phyloP scores from a whole-genome alignment of 2,329 filamentous ascomycete species.

The Metarhizium album region DNA sequence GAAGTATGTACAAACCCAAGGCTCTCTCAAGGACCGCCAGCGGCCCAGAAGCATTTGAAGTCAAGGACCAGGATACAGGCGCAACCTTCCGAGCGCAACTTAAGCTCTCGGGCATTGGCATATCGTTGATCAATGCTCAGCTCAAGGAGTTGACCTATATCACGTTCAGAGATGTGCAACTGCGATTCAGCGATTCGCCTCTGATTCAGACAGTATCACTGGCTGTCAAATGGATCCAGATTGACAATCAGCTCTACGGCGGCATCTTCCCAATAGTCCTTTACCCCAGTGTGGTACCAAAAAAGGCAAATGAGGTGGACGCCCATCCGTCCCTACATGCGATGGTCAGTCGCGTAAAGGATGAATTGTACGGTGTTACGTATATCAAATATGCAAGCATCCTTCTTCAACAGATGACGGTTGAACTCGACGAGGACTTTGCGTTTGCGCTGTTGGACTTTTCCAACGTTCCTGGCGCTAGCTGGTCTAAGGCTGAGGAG shows the following conservation, averaged over 20 bases:
- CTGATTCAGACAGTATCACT: conserved; percentile 86
- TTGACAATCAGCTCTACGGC: conserved; percentile 96
- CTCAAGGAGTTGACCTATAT: conserved; percentile 87
- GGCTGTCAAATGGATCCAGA: conserved; percentile 96
- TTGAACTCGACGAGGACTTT: conserved; percentile 96
- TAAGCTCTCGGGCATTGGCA: conserved; percentile 77
- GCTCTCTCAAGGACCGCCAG: conserved; percentile 36
- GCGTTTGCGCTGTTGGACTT: conserved; percentile 95
- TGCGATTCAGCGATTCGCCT: conserved; percentile 87
- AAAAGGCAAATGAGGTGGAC: conserved; percentile 92
- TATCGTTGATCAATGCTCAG: conserved; percentile 88
- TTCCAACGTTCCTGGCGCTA: conserved; percentile 80
- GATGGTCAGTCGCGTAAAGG: conserved; percentile 89
- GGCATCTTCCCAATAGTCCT: conserved; percentile 96
- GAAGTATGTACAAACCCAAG: conserved; percentile 71
- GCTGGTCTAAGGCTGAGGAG: conserved; percentile 57
- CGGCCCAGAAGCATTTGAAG: conserved; percentile 62
- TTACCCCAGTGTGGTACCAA: conserved; percentile 95
- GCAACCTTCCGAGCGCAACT: conserved; percentile 85
- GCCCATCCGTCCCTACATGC: conserved; percentile 89
- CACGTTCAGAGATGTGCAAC: conserved; percentile 80
- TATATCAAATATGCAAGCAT: conserved; percentile 98
- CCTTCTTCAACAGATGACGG: conserved; percentile 91
- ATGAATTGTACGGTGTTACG: conserved; percentile 92
- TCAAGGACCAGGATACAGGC: conserved; percentile 82